A percentile compares a stretch with the other conserved stretches of the same genome.
Conservation (phyloP, 176 grass and related monocot species). For the Leersia perrieri region DNA sequence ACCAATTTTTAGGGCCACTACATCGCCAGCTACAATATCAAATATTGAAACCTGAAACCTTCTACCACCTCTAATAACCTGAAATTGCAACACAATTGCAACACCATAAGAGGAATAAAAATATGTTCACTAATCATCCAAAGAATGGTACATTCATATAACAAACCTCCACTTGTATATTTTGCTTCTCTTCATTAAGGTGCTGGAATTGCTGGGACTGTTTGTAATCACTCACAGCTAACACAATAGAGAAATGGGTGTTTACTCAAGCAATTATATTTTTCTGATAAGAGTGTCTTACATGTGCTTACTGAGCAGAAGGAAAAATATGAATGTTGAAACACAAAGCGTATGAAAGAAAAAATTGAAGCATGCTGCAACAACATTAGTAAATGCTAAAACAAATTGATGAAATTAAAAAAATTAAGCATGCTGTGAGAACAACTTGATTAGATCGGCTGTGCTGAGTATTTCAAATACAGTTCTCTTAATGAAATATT, state of each 20-base stretch:
- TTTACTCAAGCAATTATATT: slow-evolving; percentile 13
- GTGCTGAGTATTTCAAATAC: background rate
- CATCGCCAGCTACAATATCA: slow-evolving; percentile 91
- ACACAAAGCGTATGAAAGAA: background rate
- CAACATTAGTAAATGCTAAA: slow-evolving; percentile 13
- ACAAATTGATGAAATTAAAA: background rate
- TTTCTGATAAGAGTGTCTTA: background rate
- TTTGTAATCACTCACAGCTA: slow-evolving; percentile 89
- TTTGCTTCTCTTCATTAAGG: slow-evolving; percentile 95
- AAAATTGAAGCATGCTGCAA: slow-evolving; percentile 2
- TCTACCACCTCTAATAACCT: slow-evolving; percentile 89
- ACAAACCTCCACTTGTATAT: slow-evolving; percentile 86
- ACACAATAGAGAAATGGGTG: slow-evolving; percentile 19
- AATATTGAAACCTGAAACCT: slow-evolving; percentile 84
- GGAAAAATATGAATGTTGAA: slow-evolving; percentile 14
- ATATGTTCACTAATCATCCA: slow-evolving; percentile 14
- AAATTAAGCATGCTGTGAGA: background rate
- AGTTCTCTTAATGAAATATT: background rate
- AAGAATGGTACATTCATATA: slow-evolving; percentile 19
- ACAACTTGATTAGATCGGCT: background rate
- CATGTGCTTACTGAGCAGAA: background rate
- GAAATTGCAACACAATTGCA: slow-evolving; percentile 22
- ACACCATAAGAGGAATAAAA: slow-evolving; percentile 9
- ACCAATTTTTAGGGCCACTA: slow-evolving; percentile 91
- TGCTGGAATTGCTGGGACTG: slow-evolving; percentile 89